phyloP scores from a whole-genome alignment of 2,329 filamentous ascomycete genomes.

The Phialemoniopsis sp. region DNA sequence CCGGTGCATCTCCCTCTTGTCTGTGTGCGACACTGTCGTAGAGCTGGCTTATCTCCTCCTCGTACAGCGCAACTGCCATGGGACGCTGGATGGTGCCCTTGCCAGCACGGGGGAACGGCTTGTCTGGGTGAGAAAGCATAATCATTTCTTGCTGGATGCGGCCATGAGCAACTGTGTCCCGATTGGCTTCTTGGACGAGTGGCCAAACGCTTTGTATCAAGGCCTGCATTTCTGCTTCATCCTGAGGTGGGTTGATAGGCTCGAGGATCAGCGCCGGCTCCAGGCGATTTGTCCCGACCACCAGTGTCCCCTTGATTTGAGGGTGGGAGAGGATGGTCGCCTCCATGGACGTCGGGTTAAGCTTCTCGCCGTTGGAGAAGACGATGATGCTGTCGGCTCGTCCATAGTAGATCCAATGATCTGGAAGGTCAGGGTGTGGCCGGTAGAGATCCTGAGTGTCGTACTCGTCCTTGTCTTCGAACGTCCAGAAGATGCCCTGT shows the following conservation, averaged over 20 bases:
- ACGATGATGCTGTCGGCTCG: slow-evolving; percentile 35
- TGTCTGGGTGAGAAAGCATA: slow-evolving; percentile 28
- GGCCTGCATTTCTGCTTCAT: slow-evolving; percentile 14
- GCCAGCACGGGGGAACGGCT: slow-evolving; percentile 36
- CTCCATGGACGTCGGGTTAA: slow-evolving; percentile 38
- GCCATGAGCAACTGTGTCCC: slow-evolving; percentile 38
- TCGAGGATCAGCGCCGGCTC: slow-evolving; percentile 40
- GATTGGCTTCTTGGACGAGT: slow-evolving; percentile 34
- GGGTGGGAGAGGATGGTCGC: slow-evolving; percentile 27
- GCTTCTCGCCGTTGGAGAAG: slow-evolving; percentile 38
- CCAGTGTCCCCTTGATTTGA: slow-evolving; percentile 26
- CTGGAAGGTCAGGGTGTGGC: slow-evolving; percentile 22
- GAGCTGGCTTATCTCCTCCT: slow-evolving; percentile 34
- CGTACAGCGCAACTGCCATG: slow-evolving; percentile 32
- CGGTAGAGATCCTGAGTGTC: slow-evolving; percentile 33
- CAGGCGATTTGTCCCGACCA: slow-evolving; percentile 35
- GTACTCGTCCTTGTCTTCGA: slow-evolving; percentile 26
- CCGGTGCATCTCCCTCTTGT: slow-evolving; percentile 3
- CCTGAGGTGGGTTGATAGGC: slow-evolving; percentile 11
- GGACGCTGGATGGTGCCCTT: slow-evolving; percentile 43
- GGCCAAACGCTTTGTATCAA: slow-evolving; percentile 41
- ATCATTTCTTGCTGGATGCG: slow-evolving; percentile 36
- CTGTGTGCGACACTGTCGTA: slow-evolving; percentile 23
- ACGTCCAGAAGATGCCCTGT: slow-evolving; percentile 27
- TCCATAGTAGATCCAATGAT: slow-evolving; percentile 21